A percentile compares a stretch with the other conserved stretches of the same genome.
phyloP scores from a whole-genome alignment of 352 stramenopile species.

The Pythium coloratum region DNA sequence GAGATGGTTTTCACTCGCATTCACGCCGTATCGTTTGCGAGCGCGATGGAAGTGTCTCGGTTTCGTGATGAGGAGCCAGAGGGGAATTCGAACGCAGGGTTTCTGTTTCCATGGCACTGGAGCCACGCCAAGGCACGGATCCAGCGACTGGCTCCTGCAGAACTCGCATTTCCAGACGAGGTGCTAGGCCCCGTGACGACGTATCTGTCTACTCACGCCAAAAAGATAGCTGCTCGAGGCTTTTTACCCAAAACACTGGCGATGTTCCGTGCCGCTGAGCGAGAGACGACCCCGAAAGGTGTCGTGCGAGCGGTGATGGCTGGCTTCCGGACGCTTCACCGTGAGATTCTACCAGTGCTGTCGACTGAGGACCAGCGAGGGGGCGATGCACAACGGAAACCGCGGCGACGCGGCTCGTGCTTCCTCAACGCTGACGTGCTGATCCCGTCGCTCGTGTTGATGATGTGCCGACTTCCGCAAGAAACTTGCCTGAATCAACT shows the following conservation, averaged over 20 bases:
- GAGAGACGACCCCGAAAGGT: constrained; percentile 29
- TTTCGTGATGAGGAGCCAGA: constrained; percentile 10
- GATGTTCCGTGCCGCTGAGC: constrained; percentile 25
- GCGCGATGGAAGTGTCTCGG: constrained; percentile 21
- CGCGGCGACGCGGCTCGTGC: constrained; percentile 12
- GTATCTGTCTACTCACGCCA: constrained; percentile 3
- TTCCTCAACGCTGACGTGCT: constrained; percentile 37
- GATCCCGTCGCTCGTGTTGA: constrained; percentile 35
- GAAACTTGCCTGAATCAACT: constrained; percentile 25
- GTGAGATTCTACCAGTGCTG: constrained; percentile 25
- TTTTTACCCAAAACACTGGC: constrained; percentile 30
- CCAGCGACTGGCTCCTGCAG: constrained; percentile 13
- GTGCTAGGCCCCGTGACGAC: constrained; percentile 5
- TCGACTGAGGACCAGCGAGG: neutral
- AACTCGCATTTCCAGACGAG: constrained; percentile 30
- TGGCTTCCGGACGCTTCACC: constrained; percentile 28
- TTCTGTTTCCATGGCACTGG: constrained; percentile 32
- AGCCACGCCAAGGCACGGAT: constrained; percentile 29
- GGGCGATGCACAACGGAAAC: neutral
- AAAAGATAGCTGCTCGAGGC: neutral
- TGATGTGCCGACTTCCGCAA: constrained; percentile 28
- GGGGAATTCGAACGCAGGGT: neutral
- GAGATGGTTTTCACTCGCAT: constrained; percentile 27
- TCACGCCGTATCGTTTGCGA: constrained; percentile 7
- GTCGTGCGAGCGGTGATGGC: constrained; percentile 30